These are phyloP conservation scores for Gossypium ekmanianum DNA, from an alignment of 345 rosid species.

Conservation along the genomic window DNA sequence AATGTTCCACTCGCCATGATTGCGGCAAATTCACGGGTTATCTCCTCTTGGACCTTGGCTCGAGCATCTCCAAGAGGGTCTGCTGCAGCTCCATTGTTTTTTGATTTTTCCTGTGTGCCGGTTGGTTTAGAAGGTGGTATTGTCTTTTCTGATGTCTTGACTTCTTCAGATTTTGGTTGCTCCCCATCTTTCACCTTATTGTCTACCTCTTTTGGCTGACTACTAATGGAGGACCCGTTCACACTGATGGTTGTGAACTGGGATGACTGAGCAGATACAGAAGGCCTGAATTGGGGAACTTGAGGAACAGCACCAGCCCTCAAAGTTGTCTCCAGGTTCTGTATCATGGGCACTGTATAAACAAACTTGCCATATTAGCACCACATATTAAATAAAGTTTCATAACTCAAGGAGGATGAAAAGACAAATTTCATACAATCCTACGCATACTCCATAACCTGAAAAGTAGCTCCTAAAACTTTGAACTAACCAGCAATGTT, in stretches of 20 bases:
- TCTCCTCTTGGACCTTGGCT: conserved; percentile 87
- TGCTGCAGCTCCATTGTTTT: conserved; percentile 15
- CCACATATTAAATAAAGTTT: background rate
- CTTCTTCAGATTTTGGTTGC: conserved; percentile 23
- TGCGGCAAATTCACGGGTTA: conserved; percentile 58
- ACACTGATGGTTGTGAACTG: conserved; percentile 16
- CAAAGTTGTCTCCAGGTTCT: conserved; percentile 70
- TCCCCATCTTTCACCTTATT: conserved; percentile 18
- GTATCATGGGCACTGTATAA: conserved; percentile 90
- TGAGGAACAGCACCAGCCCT: conserved; percentile 86
- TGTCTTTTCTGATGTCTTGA: conserved; percentile 11
- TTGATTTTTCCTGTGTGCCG: conserved; percentile 22
- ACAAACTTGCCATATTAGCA: background rate
- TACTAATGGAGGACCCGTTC: conserved; percentile 23
- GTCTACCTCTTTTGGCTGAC: background rate
- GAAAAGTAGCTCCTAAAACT: background rate
- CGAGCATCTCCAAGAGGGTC: conserved; percentile 78
- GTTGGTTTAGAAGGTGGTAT: conserved; percentile 35
- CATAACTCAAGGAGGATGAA: too few species aligned
- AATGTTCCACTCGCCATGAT: conserved; percentile 84
- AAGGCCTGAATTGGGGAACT: conserved; percentile 73
- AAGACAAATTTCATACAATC: background rate
- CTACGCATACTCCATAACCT: background rate
- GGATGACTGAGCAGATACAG: conserved; percentile 26
- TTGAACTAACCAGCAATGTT: background rate